phyloP scores from a whole-genome alignment of 495 filamentous ascomycete species.

The Penicillium daleae region DNA sequence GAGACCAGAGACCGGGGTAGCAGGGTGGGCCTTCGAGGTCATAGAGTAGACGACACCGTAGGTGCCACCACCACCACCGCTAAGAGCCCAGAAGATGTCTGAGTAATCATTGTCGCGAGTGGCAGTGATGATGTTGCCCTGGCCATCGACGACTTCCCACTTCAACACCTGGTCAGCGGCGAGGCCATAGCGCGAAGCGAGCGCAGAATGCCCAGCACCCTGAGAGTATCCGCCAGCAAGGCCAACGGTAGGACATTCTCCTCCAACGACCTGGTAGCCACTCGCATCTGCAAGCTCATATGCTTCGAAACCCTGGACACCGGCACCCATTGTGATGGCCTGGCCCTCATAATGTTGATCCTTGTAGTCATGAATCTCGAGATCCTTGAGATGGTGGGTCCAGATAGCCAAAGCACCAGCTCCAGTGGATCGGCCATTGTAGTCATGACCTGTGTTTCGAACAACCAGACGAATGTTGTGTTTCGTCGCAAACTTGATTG shows the following conservation, averaged over 20 bases:
- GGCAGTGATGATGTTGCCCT: conserved; percentile 49
- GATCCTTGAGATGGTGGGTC: conserved; percentile 57
- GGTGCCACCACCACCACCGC: conserved; percentile 65
- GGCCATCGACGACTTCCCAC: conserved; percentile 58
- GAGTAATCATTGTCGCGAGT: conserved; percentile 43
- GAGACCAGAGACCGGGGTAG: conserved; percentile 30
- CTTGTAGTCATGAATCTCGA: conserved; percentile 38
- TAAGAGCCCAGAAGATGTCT: conserved; percentile 68
- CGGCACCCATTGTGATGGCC: conserved; percentile 57
- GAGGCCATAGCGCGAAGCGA: conserved; percentile 56
- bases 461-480: conserved; percentile 64
- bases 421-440: conserved; percentile 57
- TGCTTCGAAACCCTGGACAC: conserved; percentile 51
- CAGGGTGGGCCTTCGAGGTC: conserved; percentile 46
- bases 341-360: conserved; percentile 45
- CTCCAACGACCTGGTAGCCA: conserved; percentile 16
- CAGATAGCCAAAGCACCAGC: conserved; percentile 53
- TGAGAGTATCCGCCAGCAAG: conserved; percentile 56
- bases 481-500: conserved; percentile 51
- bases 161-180: conserved; percentile 65
- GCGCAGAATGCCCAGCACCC: conserved; percentile 61
- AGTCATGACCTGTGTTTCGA: conserved; percentile 62
- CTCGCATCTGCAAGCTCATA: conserved; percentile 33
- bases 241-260: conserved; percentile 19
- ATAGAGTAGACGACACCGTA: conserved; percentile 61